Conservation (phyloP, 1,284 basidiomycete genomes). For the Afroboletus lepidellus region DNA sequence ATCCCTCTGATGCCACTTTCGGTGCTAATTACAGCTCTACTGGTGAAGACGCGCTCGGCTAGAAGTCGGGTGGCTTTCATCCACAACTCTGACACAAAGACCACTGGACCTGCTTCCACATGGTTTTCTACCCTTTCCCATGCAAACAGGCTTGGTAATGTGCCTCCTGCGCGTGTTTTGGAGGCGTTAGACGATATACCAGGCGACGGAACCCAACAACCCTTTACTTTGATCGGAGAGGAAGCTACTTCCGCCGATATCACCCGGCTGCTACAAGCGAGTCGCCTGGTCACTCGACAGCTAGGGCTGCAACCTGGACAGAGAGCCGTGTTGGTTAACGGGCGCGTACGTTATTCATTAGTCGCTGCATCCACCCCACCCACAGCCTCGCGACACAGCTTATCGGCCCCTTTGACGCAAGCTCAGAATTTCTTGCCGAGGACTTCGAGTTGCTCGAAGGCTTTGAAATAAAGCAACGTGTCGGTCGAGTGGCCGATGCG, state of each 20-base stretch:
- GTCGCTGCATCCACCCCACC: background rate
- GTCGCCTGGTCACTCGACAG: conserved; percentile 47
- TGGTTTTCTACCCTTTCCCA: conserved; percentile 19
- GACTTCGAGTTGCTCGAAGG: conserved; percentile 70
- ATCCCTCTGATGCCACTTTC: background rate
- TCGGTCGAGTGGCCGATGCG: conserved; percentile 64
- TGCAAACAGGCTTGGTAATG: conserved; percentile 8
- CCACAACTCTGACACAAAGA: conserved; percentile 50
- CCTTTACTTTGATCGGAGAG: conserved; percentile 38
- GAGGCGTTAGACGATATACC: conserved; percentile 9
- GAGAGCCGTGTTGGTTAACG: conserved; percentile 73
- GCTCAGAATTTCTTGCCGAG: conserved; percentile 54
- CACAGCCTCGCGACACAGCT: conserved; percentile 42
- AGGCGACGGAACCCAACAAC: conserved; percentile 31
- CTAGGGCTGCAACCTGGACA: conserved; percentile 59
- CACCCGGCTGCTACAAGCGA: conserved; percentile 34
- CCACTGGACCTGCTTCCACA: conserved; percentile 12
- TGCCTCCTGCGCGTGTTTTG: conserved; percentile 19
- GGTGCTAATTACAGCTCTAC: conserved; percentile 5
- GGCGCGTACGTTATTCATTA: conserved; percentile 55
- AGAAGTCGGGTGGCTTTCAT: conserved; percentile 60
- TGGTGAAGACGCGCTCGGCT: conserved; percentile 41
- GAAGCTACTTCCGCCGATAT: conserved; percentile 33
- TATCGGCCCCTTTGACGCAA: conserved; percentile 55
- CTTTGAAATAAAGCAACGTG: conserved; percentile 73